Evolutionary conservation across 2,329 filamentous ascomycete species (phyloP).

Genomic region (Exophiala dermatitidis): DNA sequence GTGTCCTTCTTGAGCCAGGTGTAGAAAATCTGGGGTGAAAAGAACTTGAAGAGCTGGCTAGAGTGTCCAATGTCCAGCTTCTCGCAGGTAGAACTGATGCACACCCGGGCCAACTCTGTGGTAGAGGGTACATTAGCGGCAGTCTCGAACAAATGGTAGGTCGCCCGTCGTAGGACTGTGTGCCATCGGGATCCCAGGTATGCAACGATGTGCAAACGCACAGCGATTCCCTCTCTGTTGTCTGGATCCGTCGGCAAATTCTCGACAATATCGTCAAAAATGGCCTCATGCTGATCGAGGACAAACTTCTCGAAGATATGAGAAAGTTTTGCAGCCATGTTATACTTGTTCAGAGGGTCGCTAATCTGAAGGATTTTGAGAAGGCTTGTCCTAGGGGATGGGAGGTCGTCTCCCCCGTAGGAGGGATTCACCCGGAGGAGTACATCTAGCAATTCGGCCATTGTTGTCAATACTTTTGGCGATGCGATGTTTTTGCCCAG

Average conservation of each 20-base stretch:
- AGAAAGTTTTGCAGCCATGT: constrained; percentile 62
- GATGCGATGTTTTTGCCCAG: constrained; percentile 65
- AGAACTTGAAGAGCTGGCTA: constrained; percentile 69
- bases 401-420: constrained; percentile 56
- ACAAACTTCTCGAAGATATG: constrained; percentile 73
- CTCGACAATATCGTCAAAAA: constrained; percentile 76
- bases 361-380: constrained; percentile 64
- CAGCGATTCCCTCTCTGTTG: constrained; percentile 73
- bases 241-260: constrained; percentile 67
- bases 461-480: constrained; percentile 56
- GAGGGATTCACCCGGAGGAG: constrained; percentile 60
- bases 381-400: constrained; percentile 63
- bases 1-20: constrained; percentile 71
- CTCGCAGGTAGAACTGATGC: constrained; percentile 59
- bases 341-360: constrained; percentile 66
- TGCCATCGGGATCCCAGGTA: constrained; percentile 76
- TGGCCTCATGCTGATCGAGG: constrained; percentile 72
- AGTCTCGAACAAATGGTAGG: constrained; percentile 91
- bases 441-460: constrained; percentile 62
- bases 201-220: constrained; percentile 69
- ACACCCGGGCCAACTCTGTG: constrained; percentile 63
- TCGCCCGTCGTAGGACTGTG: constrained; percentile 74
- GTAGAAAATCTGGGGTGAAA: constrained; percentile 80
- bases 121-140: constrained; percentile 64
- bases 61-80: constrained; percentile 59